Conservation (phyloP, 2,329 filamentous ascomycete species). For the Botryotinia globosa region DNA sequence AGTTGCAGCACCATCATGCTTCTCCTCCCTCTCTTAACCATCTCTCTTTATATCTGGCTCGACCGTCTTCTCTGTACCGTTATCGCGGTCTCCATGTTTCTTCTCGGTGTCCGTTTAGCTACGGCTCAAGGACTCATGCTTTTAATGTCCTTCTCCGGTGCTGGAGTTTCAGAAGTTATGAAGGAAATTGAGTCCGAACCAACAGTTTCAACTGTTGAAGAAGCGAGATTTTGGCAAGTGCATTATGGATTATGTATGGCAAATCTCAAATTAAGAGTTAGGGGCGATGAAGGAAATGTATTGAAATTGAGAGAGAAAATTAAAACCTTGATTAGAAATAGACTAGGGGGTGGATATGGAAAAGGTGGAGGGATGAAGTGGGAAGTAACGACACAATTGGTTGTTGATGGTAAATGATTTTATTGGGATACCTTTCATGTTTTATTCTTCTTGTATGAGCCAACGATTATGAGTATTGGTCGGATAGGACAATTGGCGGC, state of each 20-base stretch:
- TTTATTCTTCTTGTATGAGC: neutral
- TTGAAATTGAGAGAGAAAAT: conserved; percentile 73
- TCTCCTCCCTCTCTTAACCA: conserved; percentile 75
- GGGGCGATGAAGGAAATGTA: conserved; percentile 63
- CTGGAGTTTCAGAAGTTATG: conserved; percentile 58
- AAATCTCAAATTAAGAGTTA: conserved; percentile 77
- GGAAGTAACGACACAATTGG: conserved; percentile 87
- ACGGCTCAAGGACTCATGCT: conserved; percentile 89
- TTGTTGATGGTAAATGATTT: conserved; percentile 30
- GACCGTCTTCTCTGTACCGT: conserved; percentile 78
- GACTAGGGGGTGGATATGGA: conserved; percentile 85
- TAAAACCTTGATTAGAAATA: conserved; percentile 74
- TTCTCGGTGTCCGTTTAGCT: conserved; percentile 78
- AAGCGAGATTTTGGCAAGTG: conserved; percentile 97
- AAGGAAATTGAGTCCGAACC: conserved; percentile 81
- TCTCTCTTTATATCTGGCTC: conserved; percentile 78
- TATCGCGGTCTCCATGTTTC: conserved; percentile 85
- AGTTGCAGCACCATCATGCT: conserved; percentile 80
- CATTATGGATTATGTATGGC: conserved; percentile 97
- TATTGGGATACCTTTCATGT: neutral
- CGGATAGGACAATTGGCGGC: too few relatives aligned
- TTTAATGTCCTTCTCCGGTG: conserved; percentile 74
- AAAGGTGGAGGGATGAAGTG: conserved; percentile 74
- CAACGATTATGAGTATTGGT: neutral
- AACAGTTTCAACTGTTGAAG: conserved; percentile 72